Conservation (phyloP, 805 yeast species). For the Candida khao-thaluensis region DNA sequence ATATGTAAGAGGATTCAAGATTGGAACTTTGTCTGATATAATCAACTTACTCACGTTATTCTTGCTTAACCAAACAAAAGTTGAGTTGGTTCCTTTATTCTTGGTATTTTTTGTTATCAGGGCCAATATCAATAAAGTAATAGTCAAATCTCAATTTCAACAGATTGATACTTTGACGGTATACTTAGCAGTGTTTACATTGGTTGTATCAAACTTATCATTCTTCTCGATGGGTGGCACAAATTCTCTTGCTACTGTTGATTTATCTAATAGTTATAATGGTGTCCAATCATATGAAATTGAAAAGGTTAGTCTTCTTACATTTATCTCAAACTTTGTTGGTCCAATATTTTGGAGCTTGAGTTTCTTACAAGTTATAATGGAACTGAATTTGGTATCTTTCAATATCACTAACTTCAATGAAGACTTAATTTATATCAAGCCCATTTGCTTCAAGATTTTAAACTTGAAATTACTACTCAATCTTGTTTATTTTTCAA, state of each 20-base stretch:
- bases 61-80: conserved; percentile 54
- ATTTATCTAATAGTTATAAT: conserved; percentile 87
- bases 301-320: conserved; percentile 68
- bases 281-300: conserved; percentile 76
- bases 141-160: conserved; percentile 2
- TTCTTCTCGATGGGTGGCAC: conserved; percentile 91
- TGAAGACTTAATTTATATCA: conserved; percentile 15
- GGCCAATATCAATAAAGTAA: conserved; percentile 10
- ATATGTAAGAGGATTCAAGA: conserved; percentile 21
- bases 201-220: conserved; percentile 68
- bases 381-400: conserved; percentile 28
- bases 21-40: conserved; percentile 35
- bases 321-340: conserved; percentile 81
- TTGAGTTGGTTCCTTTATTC: conserved; percentile 56
- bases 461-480: conserved; percentile 37
- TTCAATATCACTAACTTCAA: conserved; percentile 13
- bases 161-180: conserved; percentile 15
- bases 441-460: conserved; percentile 15
- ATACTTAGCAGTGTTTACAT: conserved; percentile 31
- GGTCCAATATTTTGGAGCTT: conserved; percentile 83
- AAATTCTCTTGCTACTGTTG: conserved; percentile 88
- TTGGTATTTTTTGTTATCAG: conserved; percentile 34
- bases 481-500: conserved; percentile 53
- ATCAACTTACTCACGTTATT: conserved; percentile 37
- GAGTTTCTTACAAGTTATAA: conserved; percentile 40